A percentile compares a stretch with the other conserved stretches of the same genome.
Evolutionary conservation across 257 asterid species (phyloP).

Genomic region (Orobanche coerulescens): DNA sequence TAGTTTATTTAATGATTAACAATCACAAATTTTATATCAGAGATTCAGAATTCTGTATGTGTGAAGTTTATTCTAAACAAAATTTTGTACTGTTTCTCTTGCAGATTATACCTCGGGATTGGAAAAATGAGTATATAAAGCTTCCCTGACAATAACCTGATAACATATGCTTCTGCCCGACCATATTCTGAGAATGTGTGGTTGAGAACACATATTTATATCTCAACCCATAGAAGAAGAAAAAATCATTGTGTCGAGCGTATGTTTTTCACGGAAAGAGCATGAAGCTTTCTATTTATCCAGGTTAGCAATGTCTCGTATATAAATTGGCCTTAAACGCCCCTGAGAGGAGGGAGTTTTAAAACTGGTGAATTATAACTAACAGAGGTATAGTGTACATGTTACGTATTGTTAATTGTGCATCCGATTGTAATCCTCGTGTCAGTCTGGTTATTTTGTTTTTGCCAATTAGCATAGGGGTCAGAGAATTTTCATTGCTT

Average conservation of each 20-base stretch:
- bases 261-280: conserved; percentile 6
- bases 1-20: background rate
- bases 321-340: background rate
- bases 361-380: background rate
- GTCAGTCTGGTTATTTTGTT: conserved; percentile 1
- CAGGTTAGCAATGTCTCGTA: conserved; percentile 16
- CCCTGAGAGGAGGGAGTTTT: background rate
- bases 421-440: background rate
- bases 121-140: background rate
- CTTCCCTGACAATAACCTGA: background rate
- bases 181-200: background rate
- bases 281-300: background rate
- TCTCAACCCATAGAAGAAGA: background rate
- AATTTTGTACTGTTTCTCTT: conserved; percentile 7
- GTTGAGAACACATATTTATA: background rate
- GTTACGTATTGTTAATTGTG: background rate
- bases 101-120: background rate
- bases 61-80: conserved; percentile 1
- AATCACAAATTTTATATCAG: background rate
- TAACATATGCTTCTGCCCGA: background rate
- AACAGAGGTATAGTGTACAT: background rate
- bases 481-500: conserved; percentile 2
- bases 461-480: background rate
- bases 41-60: background rate
- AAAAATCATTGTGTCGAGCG: background rate